phyloP scores from a whole-genome alignment of 73 alveolate species.

The Symbiodinium pilosum region DNA sequence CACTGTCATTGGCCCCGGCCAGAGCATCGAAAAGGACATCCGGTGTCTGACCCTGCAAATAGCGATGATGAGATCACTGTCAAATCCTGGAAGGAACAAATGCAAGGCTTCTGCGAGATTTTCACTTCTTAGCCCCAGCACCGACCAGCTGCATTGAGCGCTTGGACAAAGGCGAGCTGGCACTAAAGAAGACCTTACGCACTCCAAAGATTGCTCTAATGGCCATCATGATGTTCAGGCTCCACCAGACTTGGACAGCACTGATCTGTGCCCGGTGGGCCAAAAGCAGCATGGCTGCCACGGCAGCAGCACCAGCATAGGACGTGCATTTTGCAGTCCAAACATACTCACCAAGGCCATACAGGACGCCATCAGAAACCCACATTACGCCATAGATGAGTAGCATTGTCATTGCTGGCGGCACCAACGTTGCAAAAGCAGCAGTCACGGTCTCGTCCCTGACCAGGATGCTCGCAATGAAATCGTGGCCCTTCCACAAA shows the following conservation, averaged over 20 bases:
- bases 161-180: slow-evolving; percentile 44
- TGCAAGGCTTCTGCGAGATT: too few species aligned
- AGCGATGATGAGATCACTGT: too few species aligned
- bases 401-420: slow-evolving; percentile 79
- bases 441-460: slow-evolving; percentile 1
- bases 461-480: slow-evolving; percentile 24
- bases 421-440: slow-evolving; percentile 55
- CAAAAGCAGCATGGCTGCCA: slow-evolving; percentile 16
- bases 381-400: slow-evolving; percentile 74
- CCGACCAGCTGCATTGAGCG: background rate
- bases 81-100: too few species aligned
- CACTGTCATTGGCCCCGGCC: slow-evolving; percentile 32
- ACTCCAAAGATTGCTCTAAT: slow-evolving; percentile 73
- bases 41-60: slow-evolving; percentile 65
- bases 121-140: too few species aligned
- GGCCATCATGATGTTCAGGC: slow-evolving; percentile 76
- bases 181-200: slow-evolving; percentile 37
- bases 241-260: slow-evolving; percentile 48
- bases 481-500: slow-evolving; percentile 46
- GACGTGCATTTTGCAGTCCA: slow-evolving; percentile 62
- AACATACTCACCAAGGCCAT: slow-evolving; percentile 51
- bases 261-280: background rate
- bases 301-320: slow-evolving; percentile 46
- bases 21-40: slow-evolving; percentile 53
- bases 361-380: slow-evolving; percentile 59